Percentiles rank a stretch among this genome's conserved stretches.
Evolutionary conservation across 345 rosid species (phyloP).

Genomic region (Boechera stricta): DNA sequence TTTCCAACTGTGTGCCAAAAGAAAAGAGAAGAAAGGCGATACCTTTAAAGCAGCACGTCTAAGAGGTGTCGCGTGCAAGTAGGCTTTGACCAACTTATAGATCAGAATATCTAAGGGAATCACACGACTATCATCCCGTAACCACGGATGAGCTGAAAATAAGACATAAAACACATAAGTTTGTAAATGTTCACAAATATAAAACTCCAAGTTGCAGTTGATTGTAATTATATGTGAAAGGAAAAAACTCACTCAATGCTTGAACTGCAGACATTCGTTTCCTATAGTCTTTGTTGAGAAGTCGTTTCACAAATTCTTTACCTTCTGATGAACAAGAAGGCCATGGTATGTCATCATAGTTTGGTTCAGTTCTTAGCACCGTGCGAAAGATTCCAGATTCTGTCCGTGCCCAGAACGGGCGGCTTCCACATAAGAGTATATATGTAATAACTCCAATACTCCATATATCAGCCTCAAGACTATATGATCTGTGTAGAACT

Average conservation of each 20-base stretch:
- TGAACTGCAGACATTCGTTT: constrained; percentile 88
- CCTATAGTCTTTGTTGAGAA: constrained; percentile 80
- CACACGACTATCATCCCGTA: constrained; percentile 56
- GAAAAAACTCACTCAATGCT: constrained; percentile 68
- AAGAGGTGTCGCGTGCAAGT: constrained; percentile 74
- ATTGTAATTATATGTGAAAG: background rate
- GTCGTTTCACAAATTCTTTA: constrained; percentile 83
- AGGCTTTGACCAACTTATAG: constrained; percentile 72
- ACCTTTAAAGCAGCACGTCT: constrained; percentile 83
- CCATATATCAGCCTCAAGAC: constrained; percentile 86
- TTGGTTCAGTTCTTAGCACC: constrained; percentile 77
- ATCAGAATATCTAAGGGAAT: constrained; percentile 71
- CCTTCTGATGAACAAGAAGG: constrained; percentile 76
- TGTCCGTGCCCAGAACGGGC: constrained; percentile 89
- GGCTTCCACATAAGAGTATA: constrained; percentile 83
- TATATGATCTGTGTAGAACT: constrained; percentile 85
- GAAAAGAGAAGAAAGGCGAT: background rate
- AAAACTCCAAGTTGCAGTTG: background rate
- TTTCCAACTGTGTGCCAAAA: background rate
- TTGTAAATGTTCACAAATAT: constrained; percentile 15
- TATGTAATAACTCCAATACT: constrained; percentile 83
- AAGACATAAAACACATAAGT: background rate
- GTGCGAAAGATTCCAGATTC: constrained; percentile 89
- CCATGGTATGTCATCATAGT: constrained; percentile 81
- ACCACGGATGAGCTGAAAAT: constrained; percentile 78